Base-by-base conservation (phyloP, 2,329 filamentous ascomycete species). In the Pseudonectria buxi region DNA sequence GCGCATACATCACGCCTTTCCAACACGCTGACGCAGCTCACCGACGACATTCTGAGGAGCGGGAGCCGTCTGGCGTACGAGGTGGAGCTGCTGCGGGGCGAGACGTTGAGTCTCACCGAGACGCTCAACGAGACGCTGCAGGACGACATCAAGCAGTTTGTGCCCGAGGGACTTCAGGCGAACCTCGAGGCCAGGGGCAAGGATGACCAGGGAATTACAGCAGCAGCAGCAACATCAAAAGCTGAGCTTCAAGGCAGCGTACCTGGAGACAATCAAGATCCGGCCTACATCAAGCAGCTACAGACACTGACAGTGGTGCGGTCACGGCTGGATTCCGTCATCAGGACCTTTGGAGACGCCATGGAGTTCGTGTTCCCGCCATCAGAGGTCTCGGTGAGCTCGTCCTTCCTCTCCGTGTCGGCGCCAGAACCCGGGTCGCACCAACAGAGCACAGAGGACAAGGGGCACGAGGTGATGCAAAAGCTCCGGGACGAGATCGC, bases 351-450 rank as follows among this genome's bases (percentile, higher is more conserved):
- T 58, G 90, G 89, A 27, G 83, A 94, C 50, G 90, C 92, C 24
- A 95, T 96, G 86, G 83, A 94, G 50, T 96, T 94, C 73, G 83
- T 86, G 1, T 78, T 95, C 32, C 86, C 90, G 1, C 89, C 90
- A 0, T 94, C 86, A 0, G 88, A 95, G 55, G 64, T 89, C 10
- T 90, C 85, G 0, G 76, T 94, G 37, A 77, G 82, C 30, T 90
- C 86, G 1, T 88, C 85, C 0, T 88, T 95, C 53, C 78, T 95
- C 30, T 94, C 86, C 6, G 87, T 95, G 10, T 94, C 89, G 0
- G 86, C 84, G 0, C 89, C 90, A 0, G 85, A 90, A 36, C 74
- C 80, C 0, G 81, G 79, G 13, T 72, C 58, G 63, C 47, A 71
- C 7, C 63, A 72, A 46, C 74, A 84, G 43, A 83, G 77, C 49